Evolutionary conservation across 257 asterid species (phyloP).

Genomic region (Scutellaria minor): DNA sequence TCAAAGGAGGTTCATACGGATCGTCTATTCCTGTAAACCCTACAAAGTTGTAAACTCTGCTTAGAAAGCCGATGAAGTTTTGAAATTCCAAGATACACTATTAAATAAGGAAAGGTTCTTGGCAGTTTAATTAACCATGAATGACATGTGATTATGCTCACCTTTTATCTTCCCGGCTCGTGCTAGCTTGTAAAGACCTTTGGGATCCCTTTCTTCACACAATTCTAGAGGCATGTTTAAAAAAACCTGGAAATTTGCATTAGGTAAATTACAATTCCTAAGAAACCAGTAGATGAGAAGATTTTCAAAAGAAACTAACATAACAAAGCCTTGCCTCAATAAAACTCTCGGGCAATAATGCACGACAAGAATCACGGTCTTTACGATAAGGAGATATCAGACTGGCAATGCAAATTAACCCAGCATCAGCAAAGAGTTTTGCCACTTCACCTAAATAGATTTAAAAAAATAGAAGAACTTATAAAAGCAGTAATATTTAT

Average conservation of each 20-base stretch:
- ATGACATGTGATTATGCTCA: constrained; percentile 18
- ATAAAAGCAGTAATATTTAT: constrained; percentile 5
- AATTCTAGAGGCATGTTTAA: constrained; percentile 86
- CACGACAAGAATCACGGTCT: constrained; percentile 97
- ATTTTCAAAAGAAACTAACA: constrained; percentile 19
- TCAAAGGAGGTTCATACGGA: constrained; percentile 89
- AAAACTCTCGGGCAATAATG: constrained; percentile 66
- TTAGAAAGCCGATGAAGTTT: constrained; percentile 17
- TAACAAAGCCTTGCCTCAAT: constrained; percentile 66
- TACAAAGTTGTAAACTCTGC: constrained; percentile 35
- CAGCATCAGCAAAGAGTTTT: constrained; percentile 98
- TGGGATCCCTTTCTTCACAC: constrained; percentile 94
- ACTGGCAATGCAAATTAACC: constrained; percentile 95
- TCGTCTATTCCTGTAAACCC: constrained; percentile 98
- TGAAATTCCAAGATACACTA: background rate
- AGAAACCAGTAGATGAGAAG: constrained; percentile 11
- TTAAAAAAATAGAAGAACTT: constrained; percentile 7
- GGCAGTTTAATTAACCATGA: background rate
- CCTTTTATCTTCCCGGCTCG: constrained; percentile 96
- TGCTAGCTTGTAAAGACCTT: constrained; percentile 98
- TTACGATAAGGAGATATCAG: constrained; percentile 93
- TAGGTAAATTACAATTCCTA: constrained; percentile 9
- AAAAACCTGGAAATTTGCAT: constrained; percentile 59
- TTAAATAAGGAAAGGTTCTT: background rate
- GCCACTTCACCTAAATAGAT: constrained; percentile 79